These are phyloP conservation scores for Pleurotus salmoneostramineus DNA, from an alignment of 768 basidiomycete species.

Conservation along the genomic window DNA sequence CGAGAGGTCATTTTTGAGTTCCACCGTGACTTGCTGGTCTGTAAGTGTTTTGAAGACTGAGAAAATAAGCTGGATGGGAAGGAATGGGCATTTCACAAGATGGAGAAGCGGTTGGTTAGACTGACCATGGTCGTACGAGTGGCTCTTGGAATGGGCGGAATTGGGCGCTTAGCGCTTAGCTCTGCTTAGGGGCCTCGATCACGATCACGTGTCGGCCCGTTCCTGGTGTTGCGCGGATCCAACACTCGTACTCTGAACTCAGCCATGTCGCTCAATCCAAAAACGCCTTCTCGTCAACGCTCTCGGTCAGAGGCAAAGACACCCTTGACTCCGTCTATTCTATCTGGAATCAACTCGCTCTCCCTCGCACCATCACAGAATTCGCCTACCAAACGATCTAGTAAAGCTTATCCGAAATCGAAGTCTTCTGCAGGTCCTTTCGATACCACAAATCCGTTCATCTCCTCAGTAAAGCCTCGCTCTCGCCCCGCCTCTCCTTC, in stretches of 20 bases:
- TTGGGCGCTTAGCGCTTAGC: neutral
- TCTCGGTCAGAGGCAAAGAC: slow-evolving; percentile 48
- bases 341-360: slow-evolving; percentile 36
- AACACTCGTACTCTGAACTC: neutral
- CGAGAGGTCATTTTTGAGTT: slow-evolving; percentile 97
- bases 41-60: slow-evolving; percentile 99
- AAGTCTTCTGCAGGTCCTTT: slow-evolving; percentile 31
- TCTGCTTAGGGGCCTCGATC: neutral
- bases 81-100: neutral
- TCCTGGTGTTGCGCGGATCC: neutral
- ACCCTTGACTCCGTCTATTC: slow-evolving; percentile 44
- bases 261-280: slow-evolving; percentile 19
- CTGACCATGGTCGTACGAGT: no score
- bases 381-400: slow-evolving; percentile 19
- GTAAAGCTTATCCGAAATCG: slow-evolving; percentile 9
- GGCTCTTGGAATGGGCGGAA: no score
- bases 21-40: slow-evolving; percentile 94
- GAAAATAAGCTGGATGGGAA: slow-evolving; percentile 69
- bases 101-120: neutral
- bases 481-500: slow-evolving; percentile 61
- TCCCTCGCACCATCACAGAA: slow-evolving; percentile 31
- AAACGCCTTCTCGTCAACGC: slow-evolving; percentile 45
- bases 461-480: slow-evolving; percentile 40
- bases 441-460: slow-evolving; percentile 62
- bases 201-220: slow-evolving; percentile 2